A percentile compares a stretch with the other conserved stretches of the same genome.
Conservation (phyloP, 495 filamentous ascomycete genomes). For the Copromyces sp. region DNA sequence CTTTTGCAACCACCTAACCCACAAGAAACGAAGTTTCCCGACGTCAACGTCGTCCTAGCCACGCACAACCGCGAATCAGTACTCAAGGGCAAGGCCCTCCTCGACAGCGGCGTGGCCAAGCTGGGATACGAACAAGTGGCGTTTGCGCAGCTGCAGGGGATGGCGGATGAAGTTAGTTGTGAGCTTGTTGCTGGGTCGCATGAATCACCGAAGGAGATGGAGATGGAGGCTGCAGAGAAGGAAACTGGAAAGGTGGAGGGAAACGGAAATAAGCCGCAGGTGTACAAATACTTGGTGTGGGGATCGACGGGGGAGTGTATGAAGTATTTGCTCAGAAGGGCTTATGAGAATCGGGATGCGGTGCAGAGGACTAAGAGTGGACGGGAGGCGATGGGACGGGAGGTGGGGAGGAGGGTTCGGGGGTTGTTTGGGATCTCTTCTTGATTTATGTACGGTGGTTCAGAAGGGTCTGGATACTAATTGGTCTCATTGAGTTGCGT, state of each 20-base stretch:
- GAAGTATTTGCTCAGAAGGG: constrained; percentile 78
- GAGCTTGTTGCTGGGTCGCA: constrained; percentile 48
- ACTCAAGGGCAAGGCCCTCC: constrained; percentile 48
- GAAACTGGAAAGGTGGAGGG: not conserved
- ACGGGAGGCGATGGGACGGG: constrained; percentile 59
- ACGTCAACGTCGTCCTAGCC: constrained; percentile 66
- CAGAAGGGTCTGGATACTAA: not conserved
- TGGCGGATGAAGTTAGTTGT: constrained; percentile 92
- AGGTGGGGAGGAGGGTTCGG: constrained; percentile 55
- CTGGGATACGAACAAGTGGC: constrained; percentile 48
- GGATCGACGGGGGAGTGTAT: constrained; percentile 86
- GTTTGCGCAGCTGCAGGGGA: constrained; percentile 89
- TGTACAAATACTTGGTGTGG: constrained; percentile 90
- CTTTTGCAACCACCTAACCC: constrained; percentile 33
- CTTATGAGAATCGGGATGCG: constrained; percentile 87
- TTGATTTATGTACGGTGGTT: not conserved
- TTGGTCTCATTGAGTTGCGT: not conserved
- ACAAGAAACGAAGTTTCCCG: constrained; percentile 41
- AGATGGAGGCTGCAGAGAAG: constrained; percentile 1
- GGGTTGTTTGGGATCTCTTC: constrained; percentile 28
- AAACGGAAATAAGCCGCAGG: constrained; percentile 41
- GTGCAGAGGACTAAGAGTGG: constrained; percentile 67
- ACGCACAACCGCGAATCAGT: constrained; percentile 89
- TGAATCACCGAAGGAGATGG: constrained; percentile 24
- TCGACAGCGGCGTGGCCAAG: constrained; percentile 14